Percentiles rank a stretch among this genome's conserved stretches.
Conservation (phyloP, 2,329 filamentous ascomycete genomes). For the Beauveria australis region DNA sequence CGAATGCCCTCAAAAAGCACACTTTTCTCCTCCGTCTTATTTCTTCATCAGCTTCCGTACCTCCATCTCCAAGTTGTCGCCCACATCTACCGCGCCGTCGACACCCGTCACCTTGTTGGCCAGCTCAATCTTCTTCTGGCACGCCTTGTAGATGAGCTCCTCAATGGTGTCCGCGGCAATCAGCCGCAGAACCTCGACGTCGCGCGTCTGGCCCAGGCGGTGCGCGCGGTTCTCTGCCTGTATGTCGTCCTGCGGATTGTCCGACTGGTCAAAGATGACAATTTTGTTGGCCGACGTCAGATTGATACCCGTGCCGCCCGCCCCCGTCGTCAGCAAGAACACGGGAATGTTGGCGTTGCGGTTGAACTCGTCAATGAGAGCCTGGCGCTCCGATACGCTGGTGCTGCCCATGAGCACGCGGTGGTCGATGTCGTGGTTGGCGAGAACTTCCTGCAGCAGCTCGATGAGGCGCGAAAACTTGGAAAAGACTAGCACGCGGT, state of each 20-base stretch:
- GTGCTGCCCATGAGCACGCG: slow-evolving; percentile 83
- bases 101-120: slow-evolving; percentile 53
- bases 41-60: slow-evolving; percentile 36
- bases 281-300: slow-evolving; percentile 94
- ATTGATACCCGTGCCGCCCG: slow-evolving; percentile 95
- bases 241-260: slow-evolving; percentile 97
- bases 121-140: slow-evolving; percentile 85
- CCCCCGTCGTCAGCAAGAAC: slow-evolving; percentile 87
- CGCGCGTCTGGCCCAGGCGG: slow-evolving; percentile 80
- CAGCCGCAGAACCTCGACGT: slow-evolving; percentile 83
- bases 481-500: slow-evolving; percentile 83
- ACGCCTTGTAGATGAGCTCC: slow-evolving; percentile 85
- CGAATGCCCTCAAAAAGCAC: background rate
- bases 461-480: slow-evolving; percentile 90
- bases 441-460: slow-evolving; percentile 76
- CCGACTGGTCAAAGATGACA: slow-evolving; percentile 92
- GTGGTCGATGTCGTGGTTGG: slow-evolving; percentile 63
- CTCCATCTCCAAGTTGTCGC: slow-evolving; percentile 33
- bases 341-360: slow-evolving; percentile 69
- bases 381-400: slow-evolving; percentile 73
- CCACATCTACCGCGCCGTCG: slow-evolving; percentile 20
- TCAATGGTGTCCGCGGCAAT: slow-evolving; percentile 79
- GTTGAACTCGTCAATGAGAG: slow-evolving; percentile 82
- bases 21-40: slow-evolving; percentile 10
- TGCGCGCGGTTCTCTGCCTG: slow-evolving; percentile 97